Evolutionary conservation across 495 filamentous ascomycete genomes (phyloP), one percentile per base, ranked within the genome.

Genomic region (Bacidia gigantensis): DNA sequence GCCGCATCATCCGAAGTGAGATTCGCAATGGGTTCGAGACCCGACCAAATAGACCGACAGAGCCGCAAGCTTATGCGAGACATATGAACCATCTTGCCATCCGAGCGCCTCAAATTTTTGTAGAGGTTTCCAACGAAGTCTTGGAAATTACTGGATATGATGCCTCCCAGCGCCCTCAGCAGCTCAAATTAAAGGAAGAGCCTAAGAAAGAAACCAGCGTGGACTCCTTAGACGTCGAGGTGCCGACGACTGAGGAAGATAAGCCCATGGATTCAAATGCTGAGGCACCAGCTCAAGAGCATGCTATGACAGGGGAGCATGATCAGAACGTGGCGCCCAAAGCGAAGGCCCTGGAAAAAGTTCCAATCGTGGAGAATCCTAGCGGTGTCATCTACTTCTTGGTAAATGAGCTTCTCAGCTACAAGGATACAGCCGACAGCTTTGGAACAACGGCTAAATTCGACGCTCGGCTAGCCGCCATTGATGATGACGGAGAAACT

Each of bases 321-420:
- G 73, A 72, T 50, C 74, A 76, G 58, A 73, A 78, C 24, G 71
- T 73, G 64, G 56, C 64, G 0, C 79, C 82, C 49, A 83, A 79
- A 57, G 67, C 75, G 14, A 86, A 84, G 61, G 67, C 72, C 18
- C 55, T 67, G 3, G 89, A 95, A 55, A 96, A 94, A 62, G 70
- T 84, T 2, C 93, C 93, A 24, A 74, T 90, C 22, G 80, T 97
- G 2, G 89, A 95, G 64, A 84, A 90, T 54, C 87, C 93, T 0
- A 93, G 96, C 65, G 92, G 92, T 3, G 93, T 99, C 12, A 83
- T 97, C 53, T 87, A 95, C 60, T 97, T 94, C 68, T 72, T 99
- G 18, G 79, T 97, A n/a, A 89, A 83, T 42, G 90, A 99, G 62
- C 72, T 99, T 38, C 70, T 97, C 18, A 86, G 89, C 50, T 97